Evolutionary conservation across 2,329 filamentous ascomycete species (phyloP), one percentile per base, ranked within the genome.

Genomic region (Phialocephala sp.): DNA sequence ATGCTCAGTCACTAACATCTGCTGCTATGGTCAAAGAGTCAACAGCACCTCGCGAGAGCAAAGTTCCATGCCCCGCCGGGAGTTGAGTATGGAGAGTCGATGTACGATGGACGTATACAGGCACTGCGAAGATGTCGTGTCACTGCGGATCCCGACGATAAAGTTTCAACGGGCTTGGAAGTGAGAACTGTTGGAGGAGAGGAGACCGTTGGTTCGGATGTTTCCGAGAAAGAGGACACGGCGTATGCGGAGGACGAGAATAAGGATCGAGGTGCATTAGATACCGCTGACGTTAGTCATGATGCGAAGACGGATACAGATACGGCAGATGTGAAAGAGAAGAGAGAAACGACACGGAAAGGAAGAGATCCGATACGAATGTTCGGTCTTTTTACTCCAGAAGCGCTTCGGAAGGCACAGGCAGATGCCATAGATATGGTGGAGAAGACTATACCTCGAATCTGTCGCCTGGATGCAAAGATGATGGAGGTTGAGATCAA

Each of bases 81-180:
- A 37, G 76, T 87, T 67, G 82, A 87, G 50, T 93, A 90, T 75
- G 91, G 90, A 2, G 84, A 82, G 68, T 89, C 92, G 72, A 85
- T 86, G 73, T 94, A 91, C 75, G 90, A 94, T 76, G 85, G 87
- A 69, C 84, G 91, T 56, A 92, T 92, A 87, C 87, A 87, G 74
- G 89, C 90, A 2, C 78, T 77, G 24, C 79, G 85, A 60, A 76
- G 78, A 64, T 75, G 74, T 63, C 62, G 71, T 89, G 73, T 74
- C 63, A 72, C 79, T 37, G 60, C 68, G 8, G 56, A 61, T 62
- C 62, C 50, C 27, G 64, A 57, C 61, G 54, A 47, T 8, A 60
- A 36, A 24, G 62, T 57, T 3, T 45, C 67, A 57, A 36, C 57
- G 18, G 45, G 45, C 37, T 47, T 59, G 22, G 63, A 55, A 55